phyloP scores from a whole-genome alignment of 371 early-diverging fungal species.

The Mortierella sp. region DNA sequence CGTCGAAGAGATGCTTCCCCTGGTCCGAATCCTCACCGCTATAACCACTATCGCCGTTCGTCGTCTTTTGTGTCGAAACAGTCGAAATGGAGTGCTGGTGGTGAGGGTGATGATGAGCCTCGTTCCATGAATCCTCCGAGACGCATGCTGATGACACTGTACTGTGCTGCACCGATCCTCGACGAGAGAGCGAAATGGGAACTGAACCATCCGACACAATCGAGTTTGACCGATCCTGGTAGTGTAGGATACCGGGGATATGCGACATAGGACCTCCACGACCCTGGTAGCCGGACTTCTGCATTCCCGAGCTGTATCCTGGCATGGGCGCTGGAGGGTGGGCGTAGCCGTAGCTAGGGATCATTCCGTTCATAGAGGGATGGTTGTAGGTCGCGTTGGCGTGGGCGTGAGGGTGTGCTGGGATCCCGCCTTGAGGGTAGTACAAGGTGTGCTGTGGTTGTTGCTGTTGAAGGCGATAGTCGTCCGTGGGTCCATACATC shows the following conservation, averaged over 20 bases:
- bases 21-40: constrained; percentile 7
- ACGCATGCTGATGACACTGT: constrained; percentile 13
- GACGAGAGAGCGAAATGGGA: constrained; percentile 5
- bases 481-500: constrained; percentile 35
- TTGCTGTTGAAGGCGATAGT: constrained; percentile 30
- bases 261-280: neutral
- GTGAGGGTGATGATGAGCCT: neutral
- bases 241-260: constrained; percentile 5
- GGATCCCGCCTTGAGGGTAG: constrained; percentile 8
- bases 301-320: neutral
- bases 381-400: constrained; percentile 11
- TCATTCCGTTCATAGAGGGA: neutral
- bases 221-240: neutral
- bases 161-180: constrained; percentile 21
- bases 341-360: constrained; percentile 10
- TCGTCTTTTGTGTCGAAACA: constrained; percentile 9
- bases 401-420: neutral
- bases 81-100: neutral
- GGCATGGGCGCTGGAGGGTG: neutral
- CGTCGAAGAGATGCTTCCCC: neutral
- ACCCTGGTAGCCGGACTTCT: neutral
- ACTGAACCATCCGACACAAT: constrained; percentile 5
- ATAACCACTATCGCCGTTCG: constrained; percentile 31
- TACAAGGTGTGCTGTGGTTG: constrained; percentile 35
- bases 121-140: constrained; percentile 36